Evolutionary conservation across 371 early-diverging fungal genomes (phyloP).

Genomic region (Mucor ambiguus): DNA sequence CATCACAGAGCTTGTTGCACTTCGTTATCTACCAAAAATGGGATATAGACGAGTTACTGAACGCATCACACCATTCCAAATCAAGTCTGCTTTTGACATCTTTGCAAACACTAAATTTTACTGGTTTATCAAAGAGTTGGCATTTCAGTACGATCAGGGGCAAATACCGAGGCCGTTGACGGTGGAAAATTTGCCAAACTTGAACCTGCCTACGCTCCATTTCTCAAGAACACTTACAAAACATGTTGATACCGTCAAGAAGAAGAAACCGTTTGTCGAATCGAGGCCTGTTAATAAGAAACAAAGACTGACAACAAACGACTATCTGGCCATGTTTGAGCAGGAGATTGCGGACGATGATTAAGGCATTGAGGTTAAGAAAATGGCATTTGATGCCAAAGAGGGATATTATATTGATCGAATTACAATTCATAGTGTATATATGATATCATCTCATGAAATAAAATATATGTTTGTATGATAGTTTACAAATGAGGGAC

Average conservation of each 20-base stretch:
- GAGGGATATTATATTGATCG: too few species aligned
- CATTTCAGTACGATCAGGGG: background rate
- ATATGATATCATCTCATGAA: too few species aligned
- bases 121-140: background rate
- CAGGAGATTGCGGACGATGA: conserved; percentile 6
- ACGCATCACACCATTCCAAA: background rate
- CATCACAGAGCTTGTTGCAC: conserved; percentile 8
- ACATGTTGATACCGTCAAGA: background rate
- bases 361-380: background rate
- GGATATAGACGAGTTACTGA: conserved; percentile 6
- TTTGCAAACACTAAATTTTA: conserved; percentile 6
- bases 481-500: conserved; percentile 37
- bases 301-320: conserved; percentile 2
- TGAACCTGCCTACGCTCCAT: background rate
- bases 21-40: background rate
- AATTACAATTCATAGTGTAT: too few species aligned
- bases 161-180: background rate
- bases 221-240: background rate
- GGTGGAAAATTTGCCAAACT: background rate
- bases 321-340: conserved; percentile 11
- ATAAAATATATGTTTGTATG: too few species aligned
- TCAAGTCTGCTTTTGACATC: background rate
- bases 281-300: background rate
- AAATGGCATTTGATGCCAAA: too few species aligned
- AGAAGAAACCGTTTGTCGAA: background rate